Base-by-base conservation (phyloP, 192 early-diverging fungal species). In the Backusella mclennaniae region DNA sequence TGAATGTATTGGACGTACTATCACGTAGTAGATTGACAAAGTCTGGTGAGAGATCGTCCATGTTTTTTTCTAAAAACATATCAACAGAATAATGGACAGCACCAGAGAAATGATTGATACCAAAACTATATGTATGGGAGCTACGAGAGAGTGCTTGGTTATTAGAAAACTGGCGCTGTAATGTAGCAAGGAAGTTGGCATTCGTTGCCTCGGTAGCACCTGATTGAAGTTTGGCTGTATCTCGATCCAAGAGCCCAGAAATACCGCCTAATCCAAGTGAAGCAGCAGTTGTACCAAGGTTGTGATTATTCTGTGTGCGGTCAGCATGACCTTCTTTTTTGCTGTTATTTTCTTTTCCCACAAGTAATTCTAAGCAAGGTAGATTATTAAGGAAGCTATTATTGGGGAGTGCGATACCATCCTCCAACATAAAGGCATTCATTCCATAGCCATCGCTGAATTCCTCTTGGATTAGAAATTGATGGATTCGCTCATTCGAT, bases 11-110 rank as follows among this genome's bases (percentile, higher is more conserved):
- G 49, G 87, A 85, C 19, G 90, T 83, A 26, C 79, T 68, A 41
- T 90, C 89, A 14, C 84, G 79, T 73, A 94, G 87, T 52, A 95
- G 82, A 44, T 88, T 84, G 41, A 94, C 87, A 76, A 95, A 94
- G 79, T 96, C 95, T 3, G 90, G 82, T 33, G 67, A 86, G 31
- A 85, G 87, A 77, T 77, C 67, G 31, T 87, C 86, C 42, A 77
- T 39, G 82, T 94, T 94, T 75, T 83, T 84, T 39, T 89, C 88
- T 44, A 90, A 46, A 73, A 96, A 93, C 4, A 84, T 85, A 23
- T 86, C 85, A 35, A 90, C 82, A 52, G 89, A 89, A 84, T 96
- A 96, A 59, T 87, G 84, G 14, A 94, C 85, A 2, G 79, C 21
- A 35, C 86, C 87, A 14, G 86, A 63, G 80, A 83, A 94, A 77